These are phyloP conservation scores for Cicer bijugum DNA, from an alignment of 306 rosid species.

Conservation along the genomic window DNA sequence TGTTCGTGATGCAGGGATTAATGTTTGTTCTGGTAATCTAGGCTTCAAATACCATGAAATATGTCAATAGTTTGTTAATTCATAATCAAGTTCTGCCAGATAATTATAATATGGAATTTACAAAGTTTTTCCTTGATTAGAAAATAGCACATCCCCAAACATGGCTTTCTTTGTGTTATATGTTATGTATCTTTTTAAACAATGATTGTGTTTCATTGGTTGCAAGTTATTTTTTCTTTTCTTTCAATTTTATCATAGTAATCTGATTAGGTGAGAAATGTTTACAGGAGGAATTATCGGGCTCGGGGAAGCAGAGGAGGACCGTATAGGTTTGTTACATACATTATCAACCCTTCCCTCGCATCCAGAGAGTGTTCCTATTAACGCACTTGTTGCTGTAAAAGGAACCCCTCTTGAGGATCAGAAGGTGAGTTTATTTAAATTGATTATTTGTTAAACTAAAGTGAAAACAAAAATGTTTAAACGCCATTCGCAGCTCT, in stretches of 20 bases:
- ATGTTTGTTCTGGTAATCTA: constrained; percentile 80
- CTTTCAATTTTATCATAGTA: not conserved
- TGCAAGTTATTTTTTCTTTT: not conserved
- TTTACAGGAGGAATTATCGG: constrained; percentile 93
- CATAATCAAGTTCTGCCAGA: constrained; percentile 1
- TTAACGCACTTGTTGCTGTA: constrained; percentile 86
- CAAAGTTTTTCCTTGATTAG: constrained; percentile 12
- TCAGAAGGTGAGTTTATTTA: constrained; percentile 65
- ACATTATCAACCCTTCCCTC: constrained; percentile 92
- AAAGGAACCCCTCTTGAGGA: constrained; percentile 95
- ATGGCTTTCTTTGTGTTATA: too few relatives aligned
- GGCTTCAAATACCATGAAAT: constrained; percentile 23
- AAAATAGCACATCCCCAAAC: not conserved
- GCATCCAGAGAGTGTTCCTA: constrained; percentile 98
- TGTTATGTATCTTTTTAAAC: too few relatives aligned
- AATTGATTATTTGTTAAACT: constrained; percentile 18
- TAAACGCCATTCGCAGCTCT: not conserved
- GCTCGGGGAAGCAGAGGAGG: constrained; percentile 95
- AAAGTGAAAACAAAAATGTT: not conserved
- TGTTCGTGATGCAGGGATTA: constrained; percentile 97
- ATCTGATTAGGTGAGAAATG: constrained; percentile 40
- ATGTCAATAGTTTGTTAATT: not conserved
- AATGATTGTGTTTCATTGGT: too few relatives aligned
- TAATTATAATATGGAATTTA: constrained; percentile 14
- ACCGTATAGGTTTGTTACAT: constrained; percentile 92